A percentile compares a stretch with the other conserved stretches of the same genome.
Evolutionary conservation across 306 rosid genomes (phyloP).

Genomic region (Trichosanthes truncata): DNA sequence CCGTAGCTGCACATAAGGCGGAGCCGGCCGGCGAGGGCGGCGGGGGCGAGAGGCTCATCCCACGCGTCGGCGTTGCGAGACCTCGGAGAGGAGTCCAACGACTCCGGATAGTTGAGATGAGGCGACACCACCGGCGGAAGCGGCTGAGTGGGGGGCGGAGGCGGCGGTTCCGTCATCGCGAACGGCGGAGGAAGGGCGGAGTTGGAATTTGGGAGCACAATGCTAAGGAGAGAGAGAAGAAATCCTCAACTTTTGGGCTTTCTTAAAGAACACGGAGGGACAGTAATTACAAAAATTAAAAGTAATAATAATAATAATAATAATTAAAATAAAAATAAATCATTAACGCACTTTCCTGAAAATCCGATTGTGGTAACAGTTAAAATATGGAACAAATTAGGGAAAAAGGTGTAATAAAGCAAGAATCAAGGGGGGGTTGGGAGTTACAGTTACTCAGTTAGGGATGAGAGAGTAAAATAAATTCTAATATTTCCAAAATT

Average conservation of each 20-base stretch:
- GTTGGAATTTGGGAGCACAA: background rate
- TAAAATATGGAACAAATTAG: background rate
- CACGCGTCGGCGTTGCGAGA: conserved; percentile 77
- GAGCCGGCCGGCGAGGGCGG: conserved; percentile 35
- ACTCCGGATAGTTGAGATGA: conserved; percentile 52
- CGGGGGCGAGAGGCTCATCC: conserved; percentile 59
- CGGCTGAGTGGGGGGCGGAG: conserved; percentile 19
- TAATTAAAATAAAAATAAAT: background rate
- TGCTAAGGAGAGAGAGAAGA: background rate
- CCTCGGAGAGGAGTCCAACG: conserved; percentile 72
- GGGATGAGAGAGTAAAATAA: background rate
- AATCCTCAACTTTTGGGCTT: conserved; percentile 1
- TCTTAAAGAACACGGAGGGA: conserved; percentile 10
- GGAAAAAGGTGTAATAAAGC: background rate
- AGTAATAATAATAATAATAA: too few relatives aligned
- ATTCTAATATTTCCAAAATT: background rate
- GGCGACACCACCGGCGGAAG: conserved; percentile 15
- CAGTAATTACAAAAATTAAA: background rate
- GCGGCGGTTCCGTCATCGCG: conserved; percentile 29
- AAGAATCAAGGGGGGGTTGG: background rate
- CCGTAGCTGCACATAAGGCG: conserved; percentile 97
- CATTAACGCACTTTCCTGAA: conserved; percentile 2
- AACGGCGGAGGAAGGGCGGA: background rate
- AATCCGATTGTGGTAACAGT: background rate
- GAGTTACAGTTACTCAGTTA: background rate